These are phyloP conservation scores for Sugiyamaella xylanicola DNA, from an alignment of 1,139 yeast species.

Conservation along the genomic window DNA sequence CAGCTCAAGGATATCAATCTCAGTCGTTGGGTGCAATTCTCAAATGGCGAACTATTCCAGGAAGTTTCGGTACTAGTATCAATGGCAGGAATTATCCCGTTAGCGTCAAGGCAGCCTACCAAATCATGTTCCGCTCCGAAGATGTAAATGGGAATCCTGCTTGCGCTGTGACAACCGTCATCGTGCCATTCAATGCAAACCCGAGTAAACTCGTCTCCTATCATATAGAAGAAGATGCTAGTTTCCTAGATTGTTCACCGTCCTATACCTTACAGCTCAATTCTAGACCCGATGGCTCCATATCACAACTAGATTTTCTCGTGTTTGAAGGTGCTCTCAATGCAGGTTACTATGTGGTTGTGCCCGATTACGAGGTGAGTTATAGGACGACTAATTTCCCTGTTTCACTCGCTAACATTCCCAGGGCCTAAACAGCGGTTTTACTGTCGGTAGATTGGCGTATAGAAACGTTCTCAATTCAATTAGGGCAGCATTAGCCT, in stretches of 20 bases:
- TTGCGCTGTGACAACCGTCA: constrained; percentile 35
- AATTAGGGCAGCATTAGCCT: constrained; percentile 28
- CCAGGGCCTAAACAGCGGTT: constrained; percentile 19
- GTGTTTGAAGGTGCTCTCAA: constrained; percentile 7
- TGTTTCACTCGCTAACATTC: no score
- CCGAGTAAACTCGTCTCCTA: constrained; percentile 32
- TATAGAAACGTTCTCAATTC: constrained; percentile 30
- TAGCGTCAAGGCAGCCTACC: constrained; percentile 29
- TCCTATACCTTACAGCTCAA: constrained; percentile 31
- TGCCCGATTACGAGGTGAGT: constrained; percentile 27
- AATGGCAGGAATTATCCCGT: constrained; percentile 10
- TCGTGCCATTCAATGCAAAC: constrained; percentile 32
- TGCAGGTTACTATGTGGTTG: constrained; percentile 28
- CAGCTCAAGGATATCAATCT: constrained; percentile 27
- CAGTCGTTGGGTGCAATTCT: constrained; percentile 28
- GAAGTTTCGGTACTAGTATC: constrained; percentile 19
- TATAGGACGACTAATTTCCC: neutral
- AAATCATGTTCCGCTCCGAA: constrained; percentile 34
- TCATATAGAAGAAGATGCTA: constrained; percentile 38
- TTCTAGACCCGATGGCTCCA: constrained; percentile 18
- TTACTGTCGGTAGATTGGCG: constrained; percentile 29
- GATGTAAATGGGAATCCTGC: constrained; percentile 34
- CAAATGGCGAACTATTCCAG: constrained; percentile 22
- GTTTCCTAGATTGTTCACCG: constrained; percentile 35
- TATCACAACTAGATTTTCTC: constrained; percentile 24